Evolutionary conservation across 805 yeast species (phyloP), one percentile per base, ranked within the genome.

Genomic region (Candida stauntonica): DNA sequence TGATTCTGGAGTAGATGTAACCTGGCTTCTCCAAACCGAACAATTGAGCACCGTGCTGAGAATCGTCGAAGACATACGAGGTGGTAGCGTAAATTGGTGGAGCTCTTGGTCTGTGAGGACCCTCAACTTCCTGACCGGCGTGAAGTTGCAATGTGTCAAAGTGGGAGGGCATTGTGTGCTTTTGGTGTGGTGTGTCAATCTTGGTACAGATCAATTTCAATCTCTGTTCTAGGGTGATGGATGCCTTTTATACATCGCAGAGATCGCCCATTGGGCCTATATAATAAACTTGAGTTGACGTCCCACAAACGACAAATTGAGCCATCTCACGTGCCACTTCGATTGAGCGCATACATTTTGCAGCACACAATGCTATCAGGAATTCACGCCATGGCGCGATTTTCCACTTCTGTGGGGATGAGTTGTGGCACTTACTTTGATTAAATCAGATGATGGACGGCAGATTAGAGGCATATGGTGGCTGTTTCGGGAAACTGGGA

Each of bases 51-150:
- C 96, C 99, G 54, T 91, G 93, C 60, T 86, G 77, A 14, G 96
- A 86, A 60, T 86, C 81, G 47, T 83, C 75, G 65, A 91, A 91
- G 29, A 81, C 93, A 57, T 77, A 91, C 11, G 98, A 91, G 2
- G 95, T 76, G 9, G 96, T 79, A 31, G 97, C 91, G 61, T 86
- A 89, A 60, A 91, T 86, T 42, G 98, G 97, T 24, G 86, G 88
- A 9, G 97, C 96, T 61, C 97, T 77, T 12, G 79, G 68, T 45
- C 73, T 70, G 44, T 65, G 70, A 29, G 75, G 68, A 24, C 72
- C 67, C 51, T 85, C 89, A 21, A 66, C 72, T 45, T 72, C 73
- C 67, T 88, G 96, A 48, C 99, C 99, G 38, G 96, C 96, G 65
- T 91, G 98, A 52, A 91, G 75, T 70, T 91, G 96, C 42, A 85